phyloP scores from a whole-genome alignment of 2,329 filamentous ascomycete species.

The Nectriaceae sp. region DNA sequence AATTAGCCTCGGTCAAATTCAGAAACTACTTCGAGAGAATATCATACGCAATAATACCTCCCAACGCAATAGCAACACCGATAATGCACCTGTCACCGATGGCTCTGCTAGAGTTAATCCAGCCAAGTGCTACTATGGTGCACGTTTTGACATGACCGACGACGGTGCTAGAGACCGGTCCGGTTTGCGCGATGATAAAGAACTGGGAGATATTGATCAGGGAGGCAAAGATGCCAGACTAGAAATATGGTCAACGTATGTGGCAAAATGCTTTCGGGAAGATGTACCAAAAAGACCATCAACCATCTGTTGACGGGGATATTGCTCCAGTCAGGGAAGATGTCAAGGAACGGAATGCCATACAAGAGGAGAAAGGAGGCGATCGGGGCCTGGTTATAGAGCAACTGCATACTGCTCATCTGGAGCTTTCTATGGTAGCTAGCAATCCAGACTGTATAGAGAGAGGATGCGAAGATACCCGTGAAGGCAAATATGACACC shows the following conservation, averaged over 20 bases:
- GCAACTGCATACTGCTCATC: conserved; percentile 68
- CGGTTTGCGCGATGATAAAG: conserved; percentile 63
- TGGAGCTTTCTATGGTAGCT: conserved; percentile 66
- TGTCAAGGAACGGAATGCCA: conserved; percentile 66
- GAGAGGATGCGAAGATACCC: conserved; percentile 64
- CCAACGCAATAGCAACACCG: conserved; percentile 57
- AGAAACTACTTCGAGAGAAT: not conserved
- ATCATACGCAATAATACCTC: conserved; percentile 57
- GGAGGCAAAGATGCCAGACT: conserved; percentile 65
- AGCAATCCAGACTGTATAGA: conserved; percentile 71
- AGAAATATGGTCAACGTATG: not conserved
- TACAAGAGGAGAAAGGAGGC: conserved; percentile 65
- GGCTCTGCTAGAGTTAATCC: conserved; percentile 57
- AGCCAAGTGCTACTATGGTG: conserved; percentile 64
- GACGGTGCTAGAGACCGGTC: conserved; percentile 65
- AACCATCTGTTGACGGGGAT: conserved; percentile 55
- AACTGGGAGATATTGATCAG: conserved; percentile 67
- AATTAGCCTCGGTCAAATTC: conserved; percentile 4
- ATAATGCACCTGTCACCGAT: conserved; percentile 57
- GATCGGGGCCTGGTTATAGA: conserved; percentile 68
- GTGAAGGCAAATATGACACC: conserved; percentile 66
- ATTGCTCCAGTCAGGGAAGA: conserved; percentile 57
- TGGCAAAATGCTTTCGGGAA: not conserved
- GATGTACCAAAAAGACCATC: conserved; percentile 59
- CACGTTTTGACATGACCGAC: conserved; percentile 68